Base-by-base conservation (phyloP, 1,284 basidiomycete genomes). In the Volvariella volvacea region DNA sequence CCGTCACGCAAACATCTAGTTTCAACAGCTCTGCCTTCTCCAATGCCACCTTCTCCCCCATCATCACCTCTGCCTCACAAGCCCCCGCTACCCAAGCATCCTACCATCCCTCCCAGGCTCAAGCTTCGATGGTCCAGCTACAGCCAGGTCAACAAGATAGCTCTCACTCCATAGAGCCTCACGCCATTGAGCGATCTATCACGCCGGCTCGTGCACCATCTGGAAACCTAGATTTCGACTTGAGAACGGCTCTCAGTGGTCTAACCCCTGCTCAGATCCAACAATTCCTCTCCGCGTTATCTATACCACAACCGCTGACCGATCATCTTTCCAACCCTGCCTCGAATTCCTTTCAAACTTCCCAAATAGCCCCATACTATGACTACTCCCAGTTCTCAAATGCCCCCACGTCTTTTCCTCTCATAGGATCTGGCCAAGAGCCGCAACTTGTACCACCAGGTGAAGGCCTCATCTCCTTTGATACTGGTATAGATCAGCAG, bases 231-330 rank as follows among this genome's bases (percentile, higher is more conserved):
- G 60, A 66, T 43, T 62, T 66, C 41, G 74, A 81, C 39, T 70
- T 70, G 9, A 66, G 80, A 50, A 67, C 74, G 2, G 73, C 82
- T 1, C 68, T 88, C 32, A 74, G 83, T 43, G 70, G 82, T 39
- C 75, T 80, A 38, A 77, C 78, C 0, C 83, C 85, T 0, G 64
- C 66, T 1, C 82, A 87, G 50, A 71, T 90, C 46, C 83, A 88
- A 51, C 79, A 81, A 51, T 68, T 91, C 39, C 66, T 90, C 42
- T 73, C 78, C 22, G 74, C 78, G 0, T 64, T 85, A 30, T 63
- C 68, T 7, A 52, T 36, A 8, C 9, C 62, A 9, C 70, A 74
- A 44, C 56, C 67, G 2, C 46, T 64, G 30, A 39, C 52, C 15
- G 64, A 66, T 32, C 51, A 33, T 46, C 47, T 47, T 39, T 12